Conservation (phyloP, 371 early-diverging fungal species). For the Actinomucor elegans region DNA sequence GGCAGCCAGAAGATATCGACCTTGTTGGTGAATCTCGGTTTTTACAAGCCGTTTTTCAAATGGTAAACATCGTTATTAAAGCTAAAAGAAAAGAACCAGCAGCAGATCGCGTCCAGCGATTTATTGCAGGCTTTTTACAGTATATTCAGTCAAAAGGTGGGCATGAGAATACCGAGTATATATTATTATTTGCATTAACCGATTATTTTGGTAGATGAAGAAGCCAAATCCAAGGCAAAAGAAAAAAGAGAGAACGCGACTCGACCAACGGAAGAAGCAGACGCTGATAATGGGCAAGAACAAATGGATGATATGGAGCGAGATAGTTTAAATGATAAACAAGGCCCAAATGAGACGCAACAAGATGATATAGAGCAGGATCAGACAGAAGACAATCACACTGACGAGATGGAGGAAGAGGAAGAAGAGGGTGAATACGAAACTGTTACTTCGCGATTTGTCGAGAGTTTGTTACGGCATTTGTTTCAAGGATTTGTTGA, state of each 20-base stretch:
- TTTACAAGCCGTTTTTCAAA: conserved; percentile 67
- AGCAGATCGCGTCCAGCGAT: conserved; percentile 75
- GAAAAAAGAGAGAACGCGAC: not conserved
- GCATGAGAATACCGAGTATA: not conserved
- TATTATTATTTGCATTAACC: no score
- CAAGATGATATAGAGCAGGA: not conserved
- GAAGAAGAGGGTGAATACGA: conserved; percentile 45
- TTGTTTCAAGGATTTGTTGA: conserved; percentile 74
- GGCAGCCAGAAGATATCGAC: conserved; percentile 41
- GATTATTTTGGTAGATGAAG: not conserved
- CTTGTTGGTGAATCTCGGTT: conserved; percentile 62
- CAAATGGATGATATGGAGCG: no score
- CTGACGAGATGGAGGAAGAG: conserved; percentile 20
- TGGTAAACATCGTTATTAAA: conserved; percentile 71
- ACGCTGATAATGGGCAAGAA: no score
- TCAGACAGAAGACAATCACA: conserved; percentile 8
- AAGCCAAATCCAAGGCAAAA: conserved; percentile 3
- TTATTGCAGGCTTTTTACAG: conserved; percentile 76
- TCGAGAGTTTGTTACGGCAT: conserved; percentile 66
- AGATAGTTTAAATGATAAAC: no score
- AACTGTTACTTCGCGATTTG: conserved; percentile 71
- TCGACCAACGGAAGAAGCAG: not conserved
- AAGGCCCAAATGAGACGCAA: no score
- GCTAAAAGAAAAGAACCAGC: conserved; percentile 71
- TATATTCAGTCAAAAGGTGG: conserved; percentile 66